phyloP scores from a whole-genome alignment of 2,329 filamentous ascomycete genomes.

The Westerdykella ornata region DNA sequence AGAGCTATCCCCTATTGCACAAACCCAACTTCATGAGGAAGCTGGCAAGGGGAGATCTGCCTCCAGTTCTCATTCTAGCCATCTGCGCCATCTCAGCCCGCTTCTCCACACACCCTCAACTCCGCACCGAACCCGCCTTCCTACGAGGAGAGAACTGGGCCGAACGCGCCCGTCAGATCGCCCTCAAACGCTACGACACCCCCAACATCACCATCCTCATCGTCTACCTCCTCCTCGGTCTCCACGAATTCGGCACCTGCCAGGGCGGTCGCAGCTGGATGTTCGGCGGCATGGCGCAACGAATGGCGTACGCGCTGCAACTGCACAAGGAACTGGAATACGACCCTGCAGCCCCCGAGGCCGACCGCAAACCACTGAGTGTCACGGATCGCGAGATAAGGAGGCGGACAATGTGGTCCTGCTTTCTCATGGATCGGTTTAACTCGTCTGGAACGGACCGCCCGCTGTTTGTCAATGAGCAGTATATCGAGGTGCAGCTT shows the following conservation, averaged over 20 bases:
- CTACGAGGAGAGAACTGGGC: constrained; percentile 90
- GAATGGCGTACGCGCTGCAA: constrained; percentile 95
- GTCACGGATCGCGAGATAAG: constrained; percentile 92
- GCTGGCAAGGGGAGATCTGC: constrained; percentile 68
- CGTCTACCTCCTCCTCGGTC: constrained; percentile 76
- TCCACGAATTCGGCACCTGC: constrained; percentile 96
- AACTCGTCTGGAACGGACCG: constrained; percentile 92
- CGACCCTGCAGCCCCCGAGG: constrained; percentile 62
- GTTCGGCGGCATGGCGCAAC: constrained; percentile 85
- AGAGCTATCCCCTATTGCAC: constrained; percentile 88
- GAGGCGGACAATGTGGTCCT: constrained; percentile 94
- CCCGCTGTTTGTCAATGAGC: constrained; percentile 84
- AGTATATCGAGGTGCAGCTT: constrained; percentile 79
- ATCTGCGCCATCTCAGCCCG: constrained; percentile 93
- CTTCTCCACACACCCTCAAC: constrained; percentile 81
- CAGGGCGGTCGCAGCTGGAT: constrained; percentile 96
- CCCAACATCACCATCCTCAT: constrained; percentile 95
- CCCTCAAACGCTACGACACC: constrained; percentile 81
- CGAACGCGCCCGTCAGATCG: constrained; percentile 75
- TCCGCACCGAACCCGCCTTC: constrained; percentile 71
- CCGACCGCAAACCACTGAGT: constrained; percentile 60
- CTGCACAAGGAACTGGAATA: constrained; percentile 85
- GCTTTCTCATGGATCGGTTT: constrained; percentile 94
- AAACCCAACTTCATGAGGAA: constrained; percentile 97
- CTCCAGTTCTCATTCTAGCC: constrained; percentile 85